A percentile compares a stretch with the other conserved stretches of the same genome.
phyloP scores from a whole-genome alignment of 2,329 filamentous ascomycete species.

The Dactylonectria estremocensis region DNA sequence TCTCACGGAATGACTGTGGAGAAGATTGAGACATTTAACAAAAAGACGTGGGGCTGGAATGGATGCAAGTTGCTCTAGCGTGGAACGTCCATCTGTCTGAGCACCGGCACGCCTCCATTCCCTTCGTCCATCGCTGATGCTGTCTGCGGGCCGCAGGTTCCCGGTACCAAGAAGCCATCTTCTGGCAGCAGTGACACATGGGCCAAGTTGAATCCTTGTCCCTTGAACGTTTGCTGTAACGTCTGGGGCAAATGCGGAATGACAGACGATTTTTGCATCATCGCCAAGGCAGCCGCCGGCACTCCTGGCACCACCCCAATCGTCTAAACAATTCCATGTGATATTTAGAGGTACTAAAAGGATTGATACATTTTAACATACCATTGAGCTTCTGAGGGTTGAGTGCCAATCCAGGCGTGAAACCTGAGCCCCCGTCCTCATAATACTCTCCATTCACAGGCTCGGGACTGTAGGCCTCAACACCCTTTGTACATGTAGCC shows the following conservation, averaged over 20 bases:
- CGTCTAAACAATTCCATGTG: too few relatives aligned
- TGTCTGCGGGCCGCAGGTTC: conserved; percentile 61
- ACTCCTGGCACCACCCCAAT: conserved; percentile 30
- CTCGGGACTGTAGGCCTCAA: too few relatives aligned
- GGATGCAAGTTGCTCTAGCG: conserved; percentile 46
- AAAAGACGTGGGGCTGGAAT: conserved; percentile 55
- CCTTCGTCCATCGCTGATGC: conserved; percentile 40
- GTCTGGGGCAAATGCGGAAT: conserved; percentile 60
- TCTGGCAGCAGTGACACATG: conserved; percentile 46
- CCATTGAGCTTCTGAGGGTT: too few relatives aligned
- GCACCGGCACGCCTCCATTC: conserved; percentile 48
- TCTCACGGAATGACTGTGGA: conserved; percentile 50
- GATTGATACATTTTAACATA: too few relatives aligned
- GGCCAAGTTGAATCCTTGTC: conserved; percentile 59
- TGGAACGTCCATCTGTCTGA: conserved; percentile 49
- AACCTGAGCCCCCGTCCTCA: too few relatives aligned
- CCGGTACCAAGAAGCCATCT: conserved; percentile 54
- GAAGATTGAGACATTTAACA: conserved; percentile 55
- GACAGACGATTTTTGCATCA: conserved; percentile 58
- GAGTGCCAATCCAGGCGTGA: too few relatives aligned
- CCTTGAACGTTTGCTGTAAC: conserved; percentile 56
- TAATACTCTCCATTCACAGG: too few relatives aligned
- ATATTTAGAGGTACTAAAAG: too few relatives aligned
- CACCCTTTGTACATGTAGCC: too few relatives aligned
- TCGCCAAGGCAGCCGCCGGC: conserved; percentile 40